phyloP scores from a whole-genome alignment of 441 rosid genomes.

The Euphorbia schlechtendalii region DNA sequence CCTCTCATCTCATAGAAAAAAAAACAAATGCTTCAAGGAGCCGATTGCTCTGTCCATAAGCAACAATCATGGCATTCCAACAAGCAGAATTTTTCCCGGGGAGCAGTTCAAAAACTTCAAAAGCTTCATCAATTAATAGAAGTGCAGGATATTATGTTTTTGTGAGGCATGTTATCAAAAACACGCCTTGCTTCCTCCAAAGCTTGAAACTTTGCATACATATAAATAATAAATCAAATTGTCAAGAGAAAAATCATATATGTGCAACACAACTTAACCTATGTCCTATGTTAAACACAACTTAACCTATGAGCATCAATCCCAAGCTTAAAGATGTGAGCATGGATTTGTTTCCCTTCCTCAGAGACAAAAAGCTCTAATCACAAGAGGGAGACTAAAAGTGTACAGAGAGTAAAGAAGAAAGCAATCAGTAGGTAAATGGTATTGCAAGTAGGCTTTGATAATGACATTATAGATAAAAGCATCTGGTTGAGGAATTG shows the following conservation, averaged over 20 bases:
- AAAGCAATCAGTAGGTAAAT: constrained; percentile 18
- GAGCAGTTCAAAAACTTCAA: constrained; percentile 29
- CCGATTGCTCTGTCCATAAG: constrained; percentile 19
- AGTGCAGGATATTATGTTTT: constrained; percentile 32
- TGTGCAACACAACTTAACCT: too few species aligned
- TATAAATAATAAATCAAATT: constrained; percentile 30
- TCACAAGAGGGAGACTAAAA: constrained; percentile 38
- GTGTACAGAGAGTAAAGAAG: constrained; percentile 33
- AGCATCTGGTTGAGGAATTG: constrained; percentile 32
- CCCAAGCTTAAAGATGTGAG: constrained; percentile 40
- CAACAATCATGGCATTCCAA: constrained; percentile 38
- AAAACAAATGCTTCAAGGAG: constrained; percentile 32
- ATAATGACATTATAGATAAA: constrained; percentile 36
- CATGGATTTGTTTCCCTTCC: constrained; percentile 41
- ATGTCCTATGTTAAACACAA: too few species aligned
- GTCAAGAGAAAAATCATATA: constrained; percentile 24
- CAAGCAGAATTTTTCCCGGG: constrained; percentile 28
- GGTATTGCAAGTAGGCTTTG: constrained; percentile 22
- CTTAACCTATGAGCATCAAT: constrained; percentile 31
- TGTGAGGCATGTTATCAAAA: constrained; percentile 25
- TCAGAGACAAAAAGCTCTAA: constrained; percentile 29
- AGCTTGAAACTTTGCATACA: constrained; percentile 29
- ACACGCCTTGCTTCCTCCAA: constrained; percentile 26
- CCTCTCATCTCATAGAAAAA: constrained; percentile 28
- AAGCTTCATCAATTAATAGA: constrained; percentile 23